These are phyloP conservation scores for Triadica sebifera DNA, from an alignment of 345 rosid species.

Conservation along the genomic window DNA sequence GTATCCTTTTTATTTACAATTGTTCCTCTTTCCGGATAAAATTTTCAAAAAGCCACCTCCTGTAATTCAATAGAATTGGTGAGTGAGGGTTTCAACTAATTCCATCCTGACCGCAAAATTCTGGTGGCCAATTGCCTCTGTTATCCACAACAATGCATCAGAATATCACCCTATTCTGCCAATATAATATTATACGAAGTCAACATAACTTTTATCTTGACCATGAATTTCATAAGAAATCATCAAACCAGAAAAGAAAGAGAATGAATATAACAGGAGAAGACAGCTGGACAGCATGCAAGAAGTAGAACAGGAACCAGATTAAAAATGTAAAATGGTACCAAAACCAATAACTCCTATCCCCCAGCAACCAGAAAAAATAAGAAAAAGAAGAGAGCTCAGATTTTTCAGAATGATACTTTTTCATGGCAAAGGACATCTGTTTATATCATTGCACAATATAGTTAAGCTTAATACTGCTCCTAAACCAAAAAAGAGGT, in stretches of 20 bases:
- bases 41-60: not conserved
- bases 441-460: not conserved
- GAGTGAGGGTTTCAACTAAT: not conserved
- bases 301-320: not conserved
- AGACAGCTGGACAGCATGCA: not conserved
- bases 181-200: not conserved
- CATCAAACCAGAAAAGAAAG: not conserved
- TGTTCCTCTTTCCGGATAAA: slow-evolving; percentile 2
- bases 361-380: not conserved
- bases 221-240: not conserved
- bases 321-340: not conserved
- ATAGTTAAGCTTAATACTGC: not conserved
- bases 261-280: too few relatives aligned
- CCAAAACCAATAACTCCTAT: not conserved
- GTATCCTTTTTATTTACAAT: slow-evolving; percentile 5
- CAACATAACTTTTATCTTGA: not conserved
- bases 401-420: not conserved
- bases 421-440: not conserved
- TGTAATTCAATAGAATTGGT: slow-evolving; percentile 5
- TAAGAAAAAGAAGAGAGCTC: not conserved
- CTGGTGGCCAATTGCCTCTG: not conserved
- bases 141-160: not conserved
- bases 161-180: slow-evolving; percentile 16
- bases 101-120: not conserved
- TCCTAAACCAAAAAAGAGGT: not conserved